Conservation (phyloP, 2,329 filamentous ascomycete genomes). For the Microcyclosporella mali region DNA sequence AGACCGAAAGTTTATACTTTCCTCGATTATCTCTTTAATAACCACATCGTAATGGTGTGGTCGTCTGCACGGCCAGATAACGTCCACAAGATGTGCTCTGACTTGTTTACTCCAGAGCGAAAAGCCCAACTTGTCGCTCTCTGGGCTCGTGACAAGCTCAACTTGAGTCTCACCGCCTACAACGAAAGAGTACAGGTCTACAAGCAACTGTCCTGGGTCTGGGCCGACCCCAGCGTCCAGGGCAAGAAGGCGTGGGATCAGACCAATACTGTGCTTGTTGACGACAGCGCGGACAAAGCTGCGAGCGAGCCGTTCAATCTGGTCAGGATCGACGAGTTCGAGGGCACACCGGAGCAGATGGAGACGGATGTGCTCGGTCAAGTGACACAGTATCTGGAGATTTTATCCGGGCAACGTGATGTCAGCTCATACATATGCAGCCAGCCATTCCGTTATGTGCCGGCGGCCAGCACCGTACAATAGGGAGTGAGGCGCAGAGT, state of each 20-base stretch:
- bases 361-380: conserved; percentile 43
- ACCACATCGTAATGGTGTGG: conserved; percentile 82
- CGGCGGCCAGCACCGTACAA: neutral
- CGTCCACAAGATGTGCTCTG: conserved; percentile 60
- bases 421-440: conserved; percentile 36
- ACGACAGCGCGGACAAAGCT: conserved; percentile 78
- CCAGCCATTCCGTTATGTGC: conserved; percentile 9
- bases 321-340: conserved; percentile 73
- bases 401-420: conserved; percentile 48
- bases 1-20: conserved; percentile 66
- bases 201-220: conserved; percentile 72
- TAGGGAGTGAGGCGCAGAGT: neutral
- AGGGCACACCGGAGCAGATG: conserved; percentile 39
- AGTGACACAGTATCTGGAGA: conserved; percentile 49
- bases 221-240: conserved; percentile 49
- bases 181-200: conserved; percentile 72
- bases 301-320: conserved; percentile 77
- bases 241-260: conserved; percentile 63
- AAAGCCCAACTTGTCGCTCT: conserved; percentile 55
- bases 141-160: conserved; percentile 75
- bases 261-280: conserved; percentile 80
- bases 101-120: conserved; percentile 55
- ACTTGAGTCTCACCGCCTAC: conserved; percentile 60
- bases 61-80: conserved; percentile 74
- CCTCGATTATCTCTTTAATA: conserved; percentile 64